These are phyloP conservation scores for Ottelia alismoides DNA, from an alignment of 106 monocot species.

Conservation along the genomic window DNA sequence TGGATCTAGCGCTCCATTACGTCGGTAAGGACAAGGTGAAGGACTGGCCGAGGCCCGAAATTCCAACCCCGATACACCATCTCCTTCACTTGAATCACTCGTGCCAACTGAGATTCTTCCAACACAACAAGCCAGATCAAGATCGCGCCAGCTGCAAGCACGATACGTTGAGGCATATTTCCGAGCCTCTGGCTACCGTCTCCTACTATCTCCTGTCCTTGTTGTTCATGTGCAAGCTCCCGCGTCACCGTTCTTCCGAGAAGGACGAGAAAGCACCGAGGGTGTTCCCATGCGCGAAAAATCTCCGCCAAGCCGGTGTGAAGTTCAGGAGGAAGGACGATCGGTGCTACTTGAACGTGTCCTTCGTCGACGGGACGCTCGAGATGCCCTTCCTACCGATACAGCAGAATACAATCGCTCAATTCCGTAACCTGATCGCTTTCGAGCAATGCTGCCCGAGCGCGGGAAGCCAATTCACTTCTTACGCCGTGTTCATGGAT, in stretches of 20 bases:
- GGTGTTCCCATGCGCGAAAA: constrained; percentile 8
- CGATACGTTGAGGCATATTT: too few relatives aligned
- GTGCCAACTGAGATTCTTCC: too few relatives aligned
- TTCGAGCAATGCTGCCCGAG: constrained; percentile 20
- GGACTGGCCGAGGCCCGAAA: too few relatives aligned
- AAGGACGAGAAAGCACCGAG: neutral
- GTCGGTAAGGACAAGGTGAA: too few relatives aligned
- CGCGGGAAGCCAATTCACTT: neutral
- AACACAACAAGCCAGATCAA: too few relatives aligned
- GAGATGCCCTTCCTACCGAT: constrained; percentile 16
- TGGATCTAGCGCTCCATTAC: too few relatives aligned
- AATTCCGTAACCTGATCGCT: constrained; percentile 23
- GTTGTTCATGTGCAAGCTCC: neutral
- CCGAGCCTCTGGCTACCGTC: too few relatives aligned
- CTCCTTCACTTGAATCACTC: too few relatives aligned
- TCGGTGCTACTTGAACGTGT: constrained; percentile 9
- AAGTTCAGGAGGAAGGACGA: constrained; percentile 12
- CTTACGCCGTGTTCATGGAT: constrained; percentile 23
- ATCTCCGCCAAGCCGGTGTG: constrained; percentile 23
- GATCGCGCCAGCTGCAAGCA: too few relatives aligned
- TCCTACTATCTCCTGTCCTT: too few relatives aligned
- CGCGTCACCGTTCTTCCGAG: neutral
- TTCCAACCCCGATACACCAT: too few relatives aligned
- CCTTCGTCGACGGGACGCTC: constrained; percentile 9
- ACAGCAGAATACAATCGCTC: neutral